Base-by-base conservation (phyloP, 2,329 filamentous ascomycete species). In the Diplodia mutila region DNA sequence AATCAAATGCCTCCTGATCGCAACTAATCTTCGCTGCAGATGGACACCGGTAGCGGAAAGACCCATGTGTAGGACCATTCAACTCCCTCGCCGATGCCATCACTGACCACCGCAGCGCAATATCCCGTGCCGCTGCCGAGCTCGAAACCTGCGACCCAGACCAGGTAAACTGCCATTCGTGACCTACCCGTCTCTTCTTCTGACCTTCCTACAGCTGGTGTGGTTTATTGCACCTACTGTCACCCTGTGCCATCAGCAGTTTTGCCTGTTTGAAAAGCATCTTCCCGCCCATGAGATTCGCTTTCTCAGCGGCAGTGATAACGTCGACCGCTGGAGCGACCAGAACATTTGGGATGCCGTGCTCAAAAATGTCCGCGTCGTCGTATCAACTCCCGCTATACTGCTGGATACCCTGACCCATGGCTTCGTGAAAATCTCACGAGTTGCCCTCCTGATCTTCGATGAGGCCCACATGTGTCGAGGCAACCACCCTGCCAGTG, bases 401-500 rank as follows among this genome's bases (percentile, higher is more conserved):
- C 82, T 97, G 14, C 80, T 87, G 2, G 91, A 96, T 77, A 92
- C 91, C 2, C 82, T 96, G 49, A 81, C 79, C 1, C 91, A 95
- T 78, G 91, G 85, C 0, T 96, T 96, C 75, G 85, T 97, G 1
- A 82, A 76, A 1, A 85, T 96, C 72, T 75, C 81, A 0, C 82
- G 81, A 2, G 78, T 97, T 25, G 84, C 89, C 5, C 81, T 97
- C 4, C 79, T 96, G 18, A 85, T 97, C 0, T 91, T 97, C 72
- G 93, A 97, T 73, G 93, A 97, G 91, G 93, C 91, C 11, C 93
- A 97, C 74, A 89, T 93, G 75, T 94, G 91, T 71, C 84, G 83
- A 5, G 82, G 83, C 21, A 87, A 86, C 1, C 85, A 89, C 71
- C 83, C 91, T 0, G 88, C 89, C 12, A 89, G 89, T 67, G 85